Conservation (phyloP, 805 yeast species). For the Hanseniaspora mollemarum region DNA sequence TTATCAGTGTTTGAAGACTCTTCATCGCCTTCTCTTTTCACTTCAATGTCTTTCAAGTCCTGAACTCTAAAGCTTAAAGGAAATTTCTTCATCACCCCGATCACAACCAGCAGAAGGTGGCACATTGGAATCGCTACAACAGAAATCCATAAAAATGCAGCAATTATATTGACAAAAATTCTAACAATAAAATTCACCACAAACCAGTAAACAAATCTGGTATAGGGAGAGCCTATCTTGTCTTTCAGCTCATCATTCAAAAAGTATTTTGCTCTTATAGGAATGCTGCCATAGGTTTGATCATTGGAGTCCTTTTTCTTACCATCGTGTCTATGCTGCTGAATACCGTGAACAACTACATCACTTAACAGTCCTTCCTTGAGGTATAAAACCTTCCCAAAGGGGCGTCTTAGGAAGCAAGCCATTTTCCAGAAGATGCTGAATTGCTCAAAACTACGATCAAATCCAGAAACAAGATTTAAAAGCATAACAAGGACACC, state of each 20-base stretch:
- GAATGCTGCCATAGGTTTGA: neutral
- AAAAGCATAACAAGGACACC: constrained; percentile 37
- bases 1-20: constrained; percentile 22
- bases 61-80: constrained; percentile 7
- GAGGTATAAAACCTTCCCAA: constrained; percentile 71
- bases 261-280: constrained; percentile 2
- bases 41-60: neutral
- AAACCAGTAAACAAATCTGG: neutral
- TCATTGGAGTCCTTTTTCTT: neutral
- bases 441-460: constrained; percentile 51
- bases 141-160: constrained; percentile 4
- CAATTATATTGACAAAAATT: neutral
- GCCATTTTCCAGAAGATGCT: constrained; percentile 51
- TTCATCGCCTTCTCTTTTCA: constrained; percentile 14
- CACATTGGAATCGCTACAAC: constrained; percentile 13
- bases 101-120: constrained; percentile 5
- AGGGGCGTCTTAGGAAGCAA: constrained; percentile 66
- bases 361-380: constrained; percentile 15
- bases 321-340: neutral
- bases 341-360: neutral
- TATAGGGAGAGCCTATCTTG: neutral
- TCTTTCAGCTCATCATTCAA: neutral
- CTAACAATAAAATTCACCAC: neutral
- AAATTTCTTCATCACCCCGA: constrained; percentile 8
- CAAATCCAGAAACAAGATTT: constrained; percentile 35